Evolutionary conservation across 257 asterid species (phyloP), one percentile per base, ranked within the genome.

Genomic region (Solanum medicagineum): DNA sequence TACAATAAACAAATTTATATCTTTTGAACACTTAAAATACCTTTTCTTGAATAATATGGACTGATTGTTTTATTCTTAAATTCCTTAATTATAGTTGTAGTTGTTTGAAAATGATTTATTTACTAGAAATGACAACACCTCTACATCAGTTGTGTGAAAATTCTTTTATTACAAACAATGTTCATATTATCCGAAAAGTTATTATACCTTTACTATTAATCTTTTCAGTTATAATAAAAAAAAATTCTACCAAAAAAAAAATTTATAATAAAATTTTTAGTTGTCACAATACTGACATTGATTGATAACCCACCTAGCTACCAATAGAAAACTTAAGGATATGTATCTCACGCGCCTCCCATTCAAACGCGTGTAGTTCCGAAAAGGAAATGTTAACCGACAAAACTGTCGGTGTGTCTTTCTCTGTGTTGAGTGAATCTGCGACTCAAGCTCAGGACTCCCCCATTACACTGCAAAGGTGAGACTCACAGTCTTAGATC

Each of bases 401-500:
- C 62, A 10, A 81, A 55, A 86, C 83, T 86, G 88, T 86, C 88
- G 85, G 85, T 49, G 82, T 24, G 82, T 77, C 22, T 77, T 8
- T 49, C 10, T 2, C 9, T 53, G 5, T 75, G 81, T 75, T 75
- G 45, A 75, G 60, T 75, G 44, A 75, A 26, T 26, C 63, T 47
- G 81, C 36, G 14, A 74, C 45, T 22, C 15, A 26, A 51, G 26
- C 17, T 8, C 62, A 15, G 51, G 8, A 75, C 1, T 32, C 45
- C 82, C 62, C 62, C 62, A 15, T 15, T 5, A 29, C 45, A 51
- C 45, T 49, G 44, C 45, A 49, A 49, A 51, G 82, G 82, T 71
- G 12, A 74, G 81, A 45, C 81, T 13, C 81, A 45, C 57, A 74
- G 81, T 74, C 59, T 74, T 26, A 45, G 81, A 73, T 73, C 81